These are phyloP conservation scores for Nicotiana otophora DNA, from an alignment of 257 asterid species.

Conservation along the genomic window DNA sequence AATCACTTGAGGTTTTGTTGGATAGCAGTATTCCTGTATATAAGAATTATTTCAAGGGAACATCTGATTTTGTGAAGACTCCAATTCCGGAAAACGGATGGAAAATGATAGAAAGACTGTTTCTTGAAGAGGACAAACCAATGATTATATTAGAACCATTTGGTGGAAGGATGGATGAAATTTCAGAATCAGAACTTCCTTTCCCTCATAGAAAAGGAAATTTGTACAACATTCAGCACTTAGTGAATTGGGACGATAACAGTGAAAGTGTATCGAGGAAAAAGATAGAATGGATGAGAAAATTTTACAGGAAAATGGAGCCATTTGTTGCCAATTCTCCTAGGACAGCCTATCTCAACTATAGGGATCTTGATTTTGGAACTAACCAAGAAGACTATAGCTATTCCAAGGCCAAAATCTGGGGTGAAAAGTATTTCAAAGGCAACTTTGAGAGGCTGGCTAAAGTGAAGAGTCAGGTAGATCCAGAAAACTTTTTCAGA, in stretches of 20 bases:
- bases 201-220: constrained; percentile 33
- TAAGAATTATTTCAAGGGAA: constrained; percentile 13
- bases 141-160: constrained; percentile 26
- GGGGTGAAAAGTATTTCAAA: neutral
- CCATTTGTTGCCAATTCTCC: constrained; percentile 27
- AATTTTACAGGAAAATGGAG: constrained; percentile 15
- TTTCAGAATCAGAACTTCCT: constrained; percentile 20
- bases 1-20: constrained; percentile 2
- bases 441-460: neutral
- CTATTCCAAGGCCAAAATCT: neutral
- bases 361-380: constrained; percentile 21
- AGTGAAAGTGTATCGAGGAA: neutral
- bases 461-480: neutral
- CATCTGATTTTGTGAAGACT: constrained; percentile 23
- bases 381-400: constrained; percentile 13
- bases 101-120: constrained; percentile 15
- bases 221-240: constrained; percentile 9
- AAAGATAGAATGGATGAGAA: constrained; percentile 22
- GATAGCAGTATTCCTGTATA: neutral
- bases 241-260: constrained; percentile 15
- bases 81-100: constrained; percentile 17
- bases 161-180: constrained; percentile 25
- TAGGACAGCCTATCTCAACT: constrained; percentile 14
- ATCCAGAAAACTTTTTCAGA: neutral
- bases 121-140: neutral